Base-by-base conservation (phyloP, 805 yeast genomes). In the Priceomyces castillae region DNA sequence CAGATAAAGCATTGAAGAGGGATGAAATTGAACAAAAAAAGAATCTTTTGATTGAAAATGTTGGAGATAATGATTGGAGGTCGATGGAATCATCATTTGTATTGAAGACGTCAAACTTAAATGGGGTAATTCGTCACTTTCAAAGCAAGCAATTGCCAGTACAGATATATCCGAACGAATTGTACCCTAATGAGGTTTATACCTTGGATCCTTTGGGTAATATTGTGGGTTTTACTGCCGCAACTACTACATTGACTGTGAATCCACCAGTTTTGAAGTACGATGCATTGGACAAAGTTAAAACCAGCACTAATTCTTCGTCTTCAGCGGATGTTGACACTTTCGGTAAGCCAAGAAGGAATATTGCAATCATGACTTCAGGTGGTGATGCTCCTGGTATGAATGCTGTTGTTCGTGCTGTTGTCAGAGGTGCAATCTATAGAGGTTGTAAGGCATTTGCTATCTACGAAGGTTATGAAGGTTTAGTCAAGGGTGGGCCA, bases 341-440 rank as follows among this genome's bases (percentile, higher is more conserved):
- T 6, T 36, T 40, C 14, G 22, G 30, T 22, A 34, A 37, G n/a
- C 51, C 40, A 18, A 53, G 67, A 55, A 69, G 81, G 65, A 80
- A 81, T 53, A 87, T 94, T 50, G 99, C 95, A 3, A 94, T 94
- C 40, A 90, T 94, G 92, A 94, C 98, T 4, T 88, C 96, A 1
- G 99, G 99, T 55, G 99, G 99, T 67, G 99, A 94, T 62, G 86
- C 98, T 41, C 99, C 95, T 23, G 99, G 99, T 57, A 94, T 94
- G 99, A 89, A 90, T 66, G 92, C 97, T 3, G 87, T 84, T 20
- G 99, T 94, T 6, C 77, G 99, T 50, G 96, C 98, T 0, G 95
- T 94, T 46, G 96, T 92, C 7, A 79, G 99, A 56, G 81, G 97
- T 1, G 96, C 96, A 49, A 88, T 94, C 50, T 80, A 74, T 70